These are phyloP conservation scores for Lentinula sp. DNA, from an alignment of 768 basidiomycete species.

Conservation along the genomic window DNA sequence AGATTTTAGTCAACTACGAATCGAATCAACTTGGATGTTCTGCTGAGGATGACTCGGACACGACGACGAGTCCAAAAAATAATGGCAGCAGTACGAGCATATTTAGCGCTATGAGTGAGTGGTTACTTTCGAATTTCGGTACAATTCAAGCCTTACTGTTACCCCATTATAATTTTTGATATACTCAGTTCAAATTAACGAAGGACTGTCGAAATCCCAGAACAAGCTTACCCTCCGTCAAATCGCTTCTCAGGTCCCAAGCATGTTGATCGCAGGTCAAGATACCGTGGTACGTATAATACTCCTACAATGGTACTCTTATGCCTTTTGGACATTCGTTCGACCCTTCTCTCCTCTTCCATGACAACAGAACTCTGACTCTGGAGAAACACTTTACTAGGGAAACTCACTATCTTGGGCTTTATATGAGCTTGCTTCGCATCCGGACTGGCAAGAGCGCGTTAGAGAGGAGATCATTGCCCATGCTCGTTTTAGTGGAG, in stretches of 20 bases:
- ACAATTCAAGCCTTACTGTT: too few relatives aligned
- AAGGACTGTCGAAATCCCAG: background rate
- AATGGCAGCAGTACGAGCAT: too few relatives aligned
- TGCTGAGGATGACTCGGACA: too few relatives aligned
- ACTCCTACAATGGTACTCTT: background rate
- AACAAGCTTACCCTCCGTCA: slow-evolving; percentile 9
- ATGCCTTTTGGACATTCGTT: background rate
- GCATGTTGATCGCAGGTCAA: slow-evolving; percentile 8
- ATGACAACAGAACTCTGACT: too few relatives aligned
- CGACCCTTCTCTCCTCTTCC: background rate
- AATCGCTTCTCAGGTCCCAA: slow-evolving; percentile 4
- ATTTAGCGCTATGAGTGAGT: too few relatives aligned
- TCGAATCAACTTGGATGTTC: too few relatives aligned
- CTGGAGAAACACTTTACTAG: background rate
- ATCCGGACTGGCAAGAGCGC: slow-evolving; percentile 5
- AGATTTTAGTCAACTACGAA: background rate
- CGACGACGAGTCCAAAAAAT: too few relatives aligned
- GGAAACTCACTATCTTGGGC: slow-evolving; percentile 8
- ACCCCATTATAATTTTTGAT: too few relatives aligned
- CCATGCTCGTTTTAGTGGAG: background rate
- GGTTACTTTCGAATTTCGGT: too few relatives aligned
- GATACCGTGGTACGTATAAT: slow-evolving; percentile 6
- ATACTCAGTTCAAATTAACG: background rate
- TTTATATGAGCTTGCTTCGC: slow-evolving; percentile 3
- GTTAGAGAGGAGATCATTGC: slow-evolving; percentile 6